phyloP scores from a whole-genome alignment of 1,284 basidiomycete genomes.

The Sanghuangporus baumii region DNA sequence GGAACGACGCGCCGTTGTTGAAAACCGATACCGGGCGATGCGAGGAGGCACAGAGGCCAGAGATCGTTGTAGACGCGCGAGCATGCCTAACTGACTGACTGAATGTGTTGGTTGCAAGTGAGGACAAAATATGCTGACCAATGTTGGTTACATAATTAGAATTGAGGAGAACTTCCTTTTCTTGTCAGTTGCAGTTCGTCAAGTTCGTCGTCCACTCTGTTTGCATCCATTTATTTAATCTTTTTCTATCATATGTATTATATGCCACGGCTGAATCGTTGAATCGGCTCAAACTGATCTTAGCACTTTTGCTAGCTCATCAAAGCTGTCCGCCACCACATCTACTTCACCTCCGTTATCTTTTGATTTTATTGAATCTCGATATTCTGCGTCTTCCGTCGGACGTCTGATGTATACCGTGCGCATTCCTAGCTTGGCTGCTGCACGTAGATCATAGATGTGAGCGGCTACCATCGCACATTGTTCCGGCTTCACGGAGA shows the following conservation, averaged over 20 bases:
- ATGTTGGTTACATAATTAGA: neutral
- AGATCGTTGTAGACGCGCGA: conserved; percentile 10
- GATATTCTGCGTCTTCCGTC: conserved; percentile 19
- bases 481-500: conserved; percentile 43
- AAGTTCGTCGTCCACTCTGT: neutral
- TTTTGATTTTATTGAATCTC: conserved; percentile 31
- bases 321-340: conserved; percentile 37
- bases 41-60: conserved; percentile 3
- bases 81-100: neutral
- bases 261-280: neutral
- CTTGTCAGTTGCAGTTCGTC: neutral
- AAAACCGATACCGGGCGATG: conserved; percentile 3
- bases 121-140: neutral
- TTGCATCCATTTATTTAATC: neutral
- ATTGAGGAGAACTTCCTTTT: no score
- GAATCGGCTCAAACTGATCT: neutral
- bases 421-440: conserved; percentile 46
- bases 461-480: conserved; percentile 65
- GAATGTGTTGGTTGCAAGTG: neutral
- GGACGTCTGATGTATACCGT: conserved; percentile 21
- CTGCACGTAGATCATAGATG: conserved; percentile 48
- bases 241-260: no score
- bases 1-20: neutral
- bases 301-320: conserved; percentile 32
- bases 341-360: conserved; percentile 46